Percentiles rank a stretch among this genome's conserved stretches.
Evolutionary conservation across 345 rosid genomes (phyloP).

Genomic region (Aquilaria malaccensis): DNA sequence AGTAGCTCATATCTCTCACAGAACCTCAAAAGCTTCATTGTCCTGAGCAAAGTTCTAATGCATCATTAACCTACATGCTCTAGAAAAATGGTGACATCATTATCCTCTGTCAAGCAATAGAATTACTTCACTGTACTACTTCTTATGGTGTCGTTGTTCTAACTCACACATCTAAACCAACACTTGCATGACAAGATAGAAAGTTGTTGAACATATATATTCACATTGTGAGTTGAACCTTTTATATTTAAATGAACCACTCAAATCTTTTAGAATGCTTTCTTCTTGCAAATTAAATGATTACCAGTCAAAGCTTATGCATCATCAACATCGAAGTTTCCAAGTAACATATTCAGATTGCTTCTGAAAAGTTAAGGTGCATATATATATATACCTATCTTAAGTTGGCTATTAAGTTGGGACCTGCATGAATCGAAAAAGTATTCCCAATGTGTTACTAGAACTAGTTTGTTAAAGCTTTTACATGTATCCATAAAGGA

Average conservation of each 20-base stretch:
- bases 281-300: not conserved
- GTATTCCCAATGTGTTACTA: not conserved
- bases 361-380: too few species aligned
- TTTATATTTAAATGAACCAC: not conserved
- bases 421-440: constrained; percentile 12
- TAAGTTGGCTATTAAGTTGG: constrained; percentile 16
- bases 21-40: constrained; percentile 14
- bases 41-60: constrained; percentile 16
- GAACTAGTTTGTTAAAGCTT: not conserved
- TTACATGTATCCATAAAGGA: not conserved
- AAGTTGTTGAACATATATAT: constrained; percentile 13
- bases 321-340: not conserved
- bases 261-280: constrained; percentile 4
- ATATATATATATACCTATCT: constrained; percentile 21
- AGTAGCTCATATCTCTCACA: constrained; percentile 15
- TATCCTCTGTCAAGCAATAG: constrained; percentile 21
- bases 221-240: not conserved
- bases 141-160: constrained; percentile 8
- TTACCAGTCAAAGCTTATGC: not conserved
- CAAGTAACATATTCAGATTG: not conserved
- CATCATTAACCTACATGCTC: constrained; percentile 23
- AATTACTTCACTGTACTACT: constrained; percentile 22
- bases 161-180: constrained; percentile 23
- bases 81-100: constrained; percentile 14
- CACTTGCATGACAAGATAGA: constrained; percentile 20